A percentile compares a stretch with the other conserved stretches of the same genome.
Conservation (phyloP, 2,329 filamentous ascomycete species). For the Botrytis medusae region DNA sequence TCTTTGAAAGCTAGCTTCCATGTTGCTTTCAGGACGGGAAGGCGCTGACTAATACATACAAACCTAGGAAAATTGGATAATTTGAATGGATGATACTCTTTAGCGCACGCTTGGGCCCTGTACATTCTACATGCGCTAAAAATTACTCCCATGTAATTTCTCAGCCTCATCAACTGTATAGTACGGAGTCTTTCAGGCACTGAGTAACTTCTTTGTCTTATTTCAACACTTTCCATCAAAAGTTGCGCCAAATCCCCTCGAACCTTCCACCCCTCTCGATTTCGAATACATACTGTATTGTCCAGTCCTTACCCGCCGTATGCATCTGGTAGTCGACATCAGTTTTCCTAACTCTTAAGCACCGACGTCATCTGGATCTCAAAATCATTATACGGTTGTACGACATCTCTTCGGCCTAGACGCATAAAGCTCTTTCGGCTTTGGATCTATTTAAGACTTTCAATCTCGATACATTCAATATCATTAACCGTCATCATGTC, state of each 20-base stretch:
- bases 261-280: background rate
- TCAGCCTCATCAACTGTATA: constrained; percentile 7
- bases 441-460: background rate
- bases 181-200: background rate
- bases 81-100: background rate
- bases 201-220: background rate
- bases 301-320: background rate
- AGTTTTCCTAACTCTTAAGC: no score
- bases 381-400: background rate
- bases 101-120: background rate
- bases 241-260: background rate
- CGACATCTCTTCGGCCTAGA: background rate
- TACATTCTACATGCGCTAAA: background rate
- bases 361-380: constrained; percentile 11
- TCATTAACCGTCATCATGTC: constrained; percentile 50
- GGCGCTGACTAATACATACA: constrained; percentile 5
- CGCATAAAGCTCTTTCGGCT: background rate
- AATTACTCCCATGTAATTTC: constrained; percentile 3
- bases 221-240: background rate
- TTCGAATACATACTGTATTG: background rate
- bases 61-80: background rate
- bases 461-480: background rate
- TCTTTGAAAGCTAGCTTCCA: constrained; percentile 15
- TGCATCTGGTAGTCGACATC: background rate
- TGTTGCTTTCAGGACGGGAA: constrained; percentile 17